phyloP scores from a whole-genome alignment of 805 yeast genomes.

The Pichia exigua region DNA sequence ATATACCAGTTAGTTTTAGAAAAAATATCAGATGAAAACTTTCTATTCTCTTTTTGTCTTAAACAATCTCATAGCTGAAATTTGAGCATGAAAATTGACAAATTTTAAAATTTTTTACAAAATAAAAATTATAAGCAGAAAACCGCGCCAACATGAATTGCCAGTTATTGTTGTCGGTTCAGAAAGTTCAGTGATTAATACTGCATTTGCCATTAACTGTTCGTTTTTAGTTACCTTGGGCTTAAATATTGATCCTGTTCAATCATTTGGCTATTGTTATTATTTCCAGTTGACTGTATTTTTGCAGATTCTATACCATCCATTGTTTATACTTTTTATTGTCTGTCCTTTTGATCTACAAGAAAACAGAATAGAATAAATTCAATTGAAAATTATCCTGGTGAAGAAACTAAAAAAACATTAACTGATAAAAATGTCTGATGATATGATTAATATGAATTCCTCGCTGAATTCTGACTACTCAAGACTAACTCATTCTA shows the following conservation, averaged over 20 bases:
- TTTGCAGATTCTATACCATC: neutral
- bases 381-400: neutral
- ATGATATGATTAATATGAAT: neutral
- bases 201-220: neutral
- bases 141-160: neutral
- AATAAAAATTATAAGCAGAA: neutral
- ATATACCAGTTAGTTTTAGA: too few relatives aligned
- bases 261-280: too few relatives aligned
- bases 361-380: neutral
- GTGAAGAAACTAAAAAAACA: neutral
- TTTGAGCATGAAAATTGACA: constrained; percentile 1
- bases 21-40: neutral
- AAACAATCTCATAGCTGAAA: neutral
- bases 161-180: neutral
- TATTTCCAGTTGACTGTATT: neutral
- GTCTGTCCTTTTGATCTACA: neutral
- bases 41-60: too few relatives aligned
- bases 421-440: neutral
- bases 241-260: neutral
- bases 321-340: neutral
- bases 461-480: neutral
- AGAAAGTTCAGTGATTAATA: neutral
- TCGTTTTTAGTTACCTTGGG: neutral
- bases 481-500: neutral
- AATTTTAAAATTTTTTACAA: neutral